A percentile compares a stretch with the other conserved stretches of the same genome.
phyloP scores from a whole-genome alignment of 2,329 filamentous ascomycete species.

The Alternaria atra region DNA sequence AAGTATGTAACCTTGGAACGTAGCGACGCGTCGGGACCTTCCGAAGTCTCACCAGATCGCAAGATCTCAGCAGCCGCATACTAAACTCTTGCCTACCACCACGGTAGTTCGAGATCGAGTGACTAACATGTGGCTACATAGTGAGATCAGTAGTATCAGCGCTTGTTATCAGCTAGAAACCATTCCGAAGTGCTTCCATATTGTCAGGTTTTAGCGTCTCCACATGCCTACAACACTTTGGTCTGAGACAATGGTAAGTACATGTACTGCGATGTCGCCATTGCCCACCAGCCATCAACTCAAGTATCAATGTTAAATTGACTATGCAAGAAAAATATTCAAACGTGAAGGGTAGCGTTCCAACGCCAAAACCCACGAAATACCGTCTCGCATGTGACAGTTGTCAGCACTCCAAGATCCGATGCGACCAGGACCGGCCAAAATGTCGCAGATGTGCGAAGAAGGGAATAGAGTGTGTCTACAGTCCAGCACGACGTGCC shows the following conservation, averaged over 20 bases:
- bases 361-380: conserved; percentile 8
- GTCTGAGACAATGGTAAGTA: background rate
- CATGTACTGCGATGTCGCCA: conserved; percentile 7
- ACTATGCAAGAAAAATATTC: conserved; percentile 7
- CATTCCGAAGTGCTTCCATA: conserved; percentile 2
- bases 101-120: background rate
- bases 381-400: conserved; percentile 18
- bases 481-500: conserved; percentile 13
- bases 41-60: background rate
- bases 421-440: conserved; percentile 12
- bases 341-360: conserved; percentile 1
- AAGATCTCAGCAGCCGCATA: background rate
- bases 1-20: background rate
- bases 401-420: conserved; percentile 16
- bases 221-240: background rate
- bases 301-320: background rate
- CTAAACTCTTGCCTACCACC: background rate
- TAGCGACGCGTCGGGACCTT: background rate
- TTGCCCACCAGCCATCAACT: background rate
- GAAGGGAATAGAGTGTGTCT: conserved; percentile 14
- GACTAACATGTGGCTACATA: background rate
- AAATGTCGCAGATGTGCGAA: conserved; percentile 20
- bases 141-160: background rate
- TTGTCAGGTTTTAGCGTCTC: background rate
- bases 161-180: background rate